These are phyloP conservation scores for Aureobasidium namibiae DNA, from an alignment of 2,329 filamentous ascomycete species.

Conservation along the genomic window DNA sequence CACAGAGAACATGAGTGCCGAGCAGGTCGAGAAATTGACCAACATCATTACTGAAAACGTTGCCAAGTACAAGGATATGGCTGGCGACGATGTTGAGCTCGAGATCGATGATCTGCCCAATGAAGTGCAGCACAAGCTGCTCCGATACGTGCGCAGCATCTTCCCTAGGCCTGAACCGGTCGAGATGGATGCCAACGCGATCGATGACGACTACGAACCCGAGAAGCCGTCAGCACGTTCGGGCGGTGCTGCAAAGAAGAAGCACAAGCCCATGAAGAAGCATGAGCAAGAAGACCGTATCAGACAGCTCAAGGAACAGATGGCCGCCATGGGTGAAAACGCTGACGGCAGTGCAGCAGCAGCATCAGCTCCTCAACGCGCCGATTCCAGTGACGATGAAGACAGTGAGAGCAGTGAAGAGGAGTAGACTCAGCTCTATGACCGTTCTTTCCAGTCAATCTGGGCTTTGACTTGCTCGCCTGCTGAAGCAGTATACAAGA, in stretches of 20 bases:
- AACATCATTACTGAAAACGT: slow-evolving; percentile 82
- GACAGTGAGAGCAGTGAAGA: slow-evolving; percentile 44
- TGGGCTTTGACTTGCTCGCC: background rate
- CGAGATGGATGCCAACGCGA: slow-evolving; percentile 29
- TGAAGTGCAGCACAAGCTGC: slow-evolving; percentile 47
- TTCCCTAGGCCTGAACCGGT: slow-evolving; percentile 18
- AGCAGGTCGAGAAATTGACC: slow-evolving; percentile 72
- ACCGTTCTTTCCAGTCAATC: background rate
- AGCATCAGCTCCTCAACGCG: slow-evolving; percentile 1
- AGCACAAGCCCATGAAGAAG: slow-evolving; percentile 72
- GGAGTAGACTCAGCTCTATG: slow-evolving; percentile 23
- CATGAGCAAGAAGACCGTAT: slow-evolving; percentile 62
- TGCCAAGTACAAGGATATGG: slow-evolving; percentile 57
- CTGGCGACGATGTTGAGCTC: slow-evolving; percentile 56
- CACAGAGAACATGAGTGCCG: slow-evolving; percentile 56
- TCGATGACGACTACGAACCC: slow-evolving; percentile 44
- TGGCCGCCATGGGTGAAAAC: slow-evolving; percentile 28
- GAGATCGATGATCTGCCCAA: slow-evolving; percentile 53
- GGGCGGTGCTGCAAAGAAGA: slow-evolving; percentile 49
- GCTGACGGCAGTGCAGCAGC: background rate
- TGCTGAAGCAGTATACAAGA: background rate
- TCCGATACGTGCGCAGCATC: slow-evolving; percentile 44
- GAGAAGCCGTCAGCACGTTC: slow-evolving; percentile 30
- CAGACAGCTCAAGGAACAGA: slow-evolving; percentile 52
- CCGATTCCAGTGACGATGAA: slow-evolving; percentile 43